phyloP scores from a whole-genome alignment of 495 filamentous ascomycete genomes.

The Neurospora sp. region DNA sequence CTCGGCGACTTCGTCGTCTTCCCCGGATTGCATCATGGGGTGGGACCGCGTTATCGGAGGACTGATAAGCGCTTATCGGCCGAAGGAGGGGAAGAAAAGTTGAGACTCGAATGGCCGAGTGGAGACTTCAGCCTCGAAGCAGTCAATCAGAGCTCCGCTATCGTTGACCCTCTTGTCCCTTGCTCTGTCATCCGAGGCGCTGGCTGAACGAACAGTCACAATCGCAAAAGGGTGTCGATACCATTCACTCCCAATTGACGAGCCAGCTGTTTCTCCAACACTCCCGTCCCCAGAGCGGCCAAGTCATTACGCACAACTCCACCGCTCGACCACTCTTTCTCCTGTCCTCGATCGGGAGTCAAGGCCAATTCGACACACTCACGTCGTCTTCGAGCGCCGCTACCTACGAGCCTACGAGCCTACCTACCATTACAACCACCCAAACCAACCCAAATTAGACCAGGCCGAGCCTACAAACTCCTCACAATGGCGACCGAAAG shows the following conservation, averaged over 20 bases:
- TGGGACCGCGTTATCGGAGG: constrained; percentile 19
- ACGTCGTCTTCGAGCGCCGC: background rate
- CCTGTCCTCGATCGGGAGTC: background rate
- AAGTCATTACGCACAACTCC: background rate
- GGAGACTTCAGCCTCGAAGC: background rate
- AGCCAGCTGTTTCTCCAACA: background rate
- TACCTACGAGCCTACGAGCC: background rate
- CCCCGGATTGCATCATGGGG: constrained; percentile 11
- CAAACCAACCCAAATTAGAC: background rate
- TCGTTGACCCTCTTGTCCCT: background rate
- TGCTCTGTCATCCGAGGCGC: background rate
- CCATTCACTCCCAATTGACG: background rate
- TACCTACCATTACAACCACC: background rate
- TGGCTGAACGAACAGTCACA: background rate
- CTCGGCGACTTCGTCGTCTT: background rate
- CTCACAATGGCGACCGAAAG: background rate
- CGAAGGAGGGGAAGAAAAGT: constrained; percentile 13
- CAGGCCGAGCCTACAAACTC: background rate
- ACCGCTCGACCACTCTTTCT: background rate
- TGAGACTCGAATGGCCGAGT: background rate
- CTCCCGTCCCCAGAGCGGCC: background rate
- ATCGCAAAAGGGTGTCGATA: background rate
- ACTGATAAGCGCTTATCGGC: constrained; percentile 1
- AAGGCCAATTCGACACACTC: background rate
- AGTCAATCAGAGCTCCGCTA: background rate